Evolutionary conservation across 768 basidiomycete species (phyloP).

Genomic region (Lentinus tigrinus): DNA sequence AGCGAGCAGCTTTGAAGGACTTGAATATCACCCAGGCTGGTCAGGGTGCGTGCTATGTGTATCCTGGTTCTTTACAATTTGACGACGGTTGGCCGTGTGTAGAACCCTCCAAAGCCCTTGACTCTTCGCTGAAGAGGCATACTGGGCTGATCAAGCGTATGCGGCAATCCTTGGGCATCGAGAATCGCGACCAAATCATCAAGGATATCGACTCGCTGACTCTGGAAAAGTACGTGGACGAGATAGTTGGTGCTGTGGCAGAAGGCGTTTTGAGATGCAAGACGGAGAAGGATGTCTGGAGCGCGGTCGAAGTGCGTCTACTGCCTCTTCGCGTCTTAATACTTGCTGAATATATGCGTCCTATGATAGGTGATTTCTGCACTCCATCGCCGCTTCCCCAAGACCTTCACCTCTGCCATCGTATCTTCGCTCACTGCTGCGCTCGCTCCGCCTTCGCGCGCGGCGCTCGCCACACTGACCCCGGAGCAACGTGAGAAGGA

Average conservation of each 20-base stretch:
- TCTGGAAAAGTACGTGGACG: slow-evolving; percentile 94
- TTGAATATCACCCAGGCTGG: slow-evolving; percentile 49
- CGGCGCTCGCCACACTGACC: slow-evolving; percentile 53
- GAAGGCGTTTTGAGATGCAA: slow-evolving; percentile 89
- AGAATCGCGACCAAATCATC: slow-evolving; percentile 82
- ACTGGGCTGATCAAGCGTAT: slow-evolving; percentile 94
- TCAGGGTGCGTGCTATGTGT: slow-evolving; percentile 40
- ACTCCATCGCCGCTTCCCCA: slow-evolving; percentile 84
- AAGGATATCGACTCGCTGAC: slow-evolving; percentile 91
- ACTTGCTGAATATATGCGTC: slow-evolving; percentile 4
- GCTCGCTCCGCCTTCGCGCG: slow-evolving; percentile 58
- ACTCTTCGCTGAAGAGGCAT: slow-evolving; percentile 94
- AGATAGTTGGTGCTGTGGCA: slow-evolving; percentile 81
- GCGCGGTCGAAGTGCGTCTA: slow-evolving; percentile 81
- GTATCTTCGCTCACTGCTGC: slow-evolving; percentile 56
- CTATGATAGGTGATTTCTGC: slow-evolving; percentile 74
- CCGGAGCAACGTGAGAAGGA: slow-evolving; percentile 92
- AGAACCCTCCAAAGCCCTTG: slow-evolving; percentile 73
- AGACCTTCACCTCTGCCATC: slow-evolving; percentile 73
- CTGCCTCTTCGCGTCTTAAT: not conserved
- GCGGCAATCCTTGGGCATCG: slow-evolving; percentile 77
- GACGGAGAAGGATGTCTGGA: slow-evolving; percentile 89
- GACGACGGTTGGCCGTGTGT: not conserved
- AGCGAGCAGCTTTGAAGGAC: slow-evolving; percentile 58
- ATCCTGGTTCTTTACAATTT: not conserved